A percentile compares a stretch with the other conserved stretches of the same genome.
These are phyloP conservation scores for Macroventuria anomochaeta DNA, from an alignment of 2,329 filamentous ascomycete species.

Conservation along the genomic window DNA sequence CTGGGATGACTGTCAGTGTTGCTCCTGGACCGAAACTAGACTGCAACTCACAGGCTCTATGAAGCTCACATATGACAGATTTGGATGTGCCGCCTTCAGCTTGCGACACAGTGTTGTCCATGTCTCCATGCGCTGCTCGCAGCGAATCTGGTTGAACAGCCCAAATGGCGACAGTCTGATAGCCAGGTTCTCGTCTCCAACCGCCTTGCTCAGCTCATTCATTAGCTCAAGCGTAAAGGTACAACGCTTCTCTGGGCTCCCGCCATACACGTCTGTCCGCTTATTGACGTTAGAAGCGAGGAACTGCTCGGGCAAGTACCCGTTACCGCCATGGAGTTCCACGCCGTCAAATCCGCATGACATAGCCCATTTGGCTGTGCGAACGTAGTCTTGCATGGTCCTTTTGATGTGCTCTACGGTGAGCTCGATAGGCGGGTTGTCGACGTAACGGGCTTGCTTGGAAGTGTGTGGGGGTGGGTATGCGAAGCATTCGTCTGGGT, in stretches of 20 bases:
- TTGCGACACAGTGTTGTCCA: slow-evolving; percentile 59
- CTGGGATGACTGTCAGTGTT: slow-evolving; percentile 38
- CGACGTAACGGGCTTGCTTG: slow-evolving; percentile 42
- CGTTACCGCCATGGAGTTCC: slow-evolving; percentile 58
- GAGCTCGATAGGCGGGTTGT: slow-evolving; percentile 42
- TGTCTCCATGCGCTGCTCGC: slow-evolving; percentile 60
- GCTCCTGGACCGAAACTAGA: slow-evolving; percentile 11
- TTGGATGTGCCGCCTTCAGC: slow-evolving; percentile 54
- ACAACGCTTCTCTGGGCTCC: slow-evolving; percentile 58
- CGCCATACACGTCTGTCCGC: slow-evolving; percentile 59
- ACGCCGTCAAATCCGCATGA: slow-evolving; percentile 63
- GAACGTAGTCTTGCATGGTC: slow-evolving; percentile 52
- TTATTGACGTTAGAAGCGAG: slow-evolving; percentile 56
- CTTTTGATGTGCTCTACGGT: slow-evolving; percentile 55
- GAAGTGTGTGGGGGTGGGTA: slow-evolving; percentile 35
- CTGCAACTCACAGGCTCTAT: slow-evolving; percentile 55
- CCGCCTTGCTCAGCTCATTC: slow-evolving; percentile 29
- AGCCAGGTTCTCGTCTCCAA: slow-evolving; percentile 38
- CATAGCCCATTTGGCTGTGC: slow-evolving; percentile 60
- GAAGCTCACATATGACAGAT: slow-evolving; percentile 62
- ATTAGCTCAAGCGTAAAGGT: slow-evolving; percentile 63
- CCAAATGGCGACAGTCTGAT: slow-evolving; percentile 49
- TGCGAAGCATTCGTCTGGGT: slow-evolving; percentile 48
- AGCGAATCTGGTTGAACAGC: slow-evolving; percentile 59
- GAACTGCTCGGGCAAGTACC: slow-evolving; percentile 61